A percentile compares a stretch with the other conserved stretches of the same genome.
These are phyloP conservation scores for Lasiosphaeria ovina DNA, from an alignment of 495 filamentous ascomycete species.

Conservation along the genomic window DNA sequence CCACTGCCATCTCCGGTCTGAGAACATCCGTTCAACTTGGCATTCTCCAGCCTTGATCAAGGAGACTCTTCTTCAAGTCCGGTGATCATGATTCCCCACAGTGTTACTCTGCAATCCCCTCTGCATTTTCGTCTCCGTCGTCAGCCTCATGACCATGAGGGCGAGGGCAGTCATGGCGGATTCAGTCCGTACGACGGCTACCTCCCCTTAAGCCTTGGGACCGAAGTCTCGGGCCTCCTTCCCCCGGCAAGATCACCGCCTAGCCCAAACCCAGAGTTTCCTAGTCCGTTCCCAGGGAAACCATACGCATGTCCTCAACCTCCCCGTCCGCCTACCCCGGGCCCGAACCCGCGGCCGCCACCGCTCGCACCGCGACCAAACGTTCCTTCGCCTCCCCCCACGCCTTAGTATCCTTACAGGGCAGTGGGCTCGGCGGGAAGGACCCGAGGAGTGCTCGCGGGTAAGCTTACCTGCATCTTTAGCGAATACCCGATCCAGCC, in stretches of 20 bases:
- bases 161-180: not conserved
- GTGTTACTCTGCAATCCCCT: not conserved
- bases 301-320: slow-evolving; percentile 10
- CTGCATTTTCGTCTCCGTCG: not conserved
- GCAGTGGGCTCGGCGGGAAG: slow-evolving; percentile 2
- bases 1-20: not conserved
- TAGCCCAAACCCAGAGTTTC: not conserved
- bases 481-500: not conserved
- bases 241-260: not conserved
- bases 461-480: not conserved
- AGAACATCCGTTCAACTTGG: not conserved
- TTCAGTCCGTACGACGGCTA: too few relatives aligned
- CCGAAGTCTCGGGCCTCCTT: not conserved
- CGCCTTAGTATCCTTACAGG: slow-evolving; percentile 3
- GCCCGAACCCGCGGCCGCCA: slow-evolving; percentile 8
- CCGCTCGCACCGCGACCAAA: slow-evolving; percentile 10
- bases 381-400: slow-evolving; percentile 15
- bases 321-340: slow-evolving; percentile 15
- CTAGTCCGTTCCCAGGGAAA: not conserved
- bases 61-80: not conserved
- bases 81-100: not conserved
- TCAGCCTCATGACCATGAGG: not conserved
- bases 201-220: not conserved
- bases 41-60: not conserved
- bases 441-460: not conserved